Base-by-base conservation (phyloP, 257 asterid genomes). In the Henckelia pumila region DNA sequence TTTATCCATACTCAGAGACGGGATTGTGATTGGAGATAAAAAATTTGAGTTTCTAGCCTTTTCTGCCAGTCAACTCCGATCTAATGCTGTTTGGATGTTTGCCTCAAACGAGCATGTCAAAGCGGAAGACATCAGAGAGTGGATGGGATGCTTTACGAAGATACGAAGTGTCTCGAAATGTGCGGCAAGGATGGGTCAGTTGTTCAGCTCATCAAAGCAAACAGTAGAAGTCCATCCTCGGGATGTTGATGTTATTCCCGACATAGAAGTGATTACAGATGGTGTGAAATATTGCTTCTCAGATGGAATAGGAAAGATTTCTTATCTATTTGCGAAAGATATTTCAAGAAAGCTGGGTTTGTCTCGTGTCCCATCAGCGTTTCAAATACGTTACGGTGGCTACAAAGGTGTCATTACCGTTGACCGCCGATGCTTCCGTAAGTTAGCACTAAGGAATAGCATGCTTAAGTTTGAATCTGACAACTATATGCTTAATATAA, bases 111-210 rank as follows among this genome's bases (percentile, higher is more conserved):
- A 88, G 28, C 59, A 75, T 33, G 62, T 86, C 50, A 82, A 76
- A 82, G 91, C 94, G 13, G 88, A 84, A 30, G 86, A 85, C 69
- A 88, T 93, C 62, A 75, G 97, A 78, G 82, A 85, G 56, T 93
- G 99, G 99, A 93, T 93, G 99, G 97, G 99, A 20, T 84, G 89
- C 76, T 93, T 93, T 75, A 84, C 68, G 62, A 80, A 84, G 78
- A 93, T 93, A 23, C 82, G 92, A 6, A 90, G 91, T 63, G 73
- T 90, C 56, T 84, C 97, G 3, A 93, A 93, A 78, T 90, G 95
- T 73, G 96, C 97, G 28, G 97, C 99, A 11, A 83, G 99, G 69
- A 93, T 93, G 99, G 97, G 99, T 25, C 99, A 90, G 75, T 69
- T 93, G 71, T 93, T 93, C 62, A 93, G 97, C 80, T 81, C 96